phyloP scores from a whole-genome alignment of 2,329 filamentous ascomycete genomes.

The Monilinia laxa region DNA sequence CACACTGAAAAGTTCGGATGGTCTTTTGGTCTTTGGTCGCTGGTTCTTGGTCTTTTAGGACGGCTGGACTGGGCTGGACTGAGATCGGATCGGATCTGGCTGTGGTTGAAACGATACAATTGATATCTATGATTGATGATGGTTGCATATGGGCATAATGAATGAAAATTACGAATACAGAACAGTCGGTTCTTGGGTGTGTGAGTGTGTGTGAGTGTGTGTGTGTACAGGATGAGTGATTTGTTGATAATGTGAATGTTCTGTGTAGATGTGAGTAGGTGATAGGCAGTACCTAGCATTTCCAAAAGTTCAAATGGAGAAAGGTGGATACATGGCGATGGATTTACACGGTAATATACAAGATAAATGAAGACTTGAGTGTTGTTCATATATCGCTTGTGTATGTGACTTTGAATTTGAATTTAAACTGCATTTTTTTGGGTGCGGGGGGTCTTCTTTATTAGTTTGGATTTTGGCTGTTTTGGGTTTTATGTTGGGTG shows the following conservation, averaged over 20 bases:
- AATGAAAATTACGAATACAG: slow-evolving; percentile 18
- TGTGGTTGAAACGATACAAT: slow-evolving; percentile 9
- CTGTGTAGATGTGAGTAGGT: no score
- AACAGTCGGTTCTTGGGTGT: background rate
- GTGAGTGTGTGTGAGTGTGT: background rate
- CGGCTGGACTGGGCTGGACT: slow-evolving; percentile 10
- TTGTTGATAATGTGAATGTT: background rate
- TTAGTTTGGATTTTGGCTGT: no score
- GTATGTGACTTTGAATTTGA: no score
- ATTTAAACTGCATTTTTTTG: no score
- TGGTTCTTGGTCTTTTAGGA: slow-evolving; percentile 19
- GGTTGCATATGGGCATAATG: slow-evolving; percentile 20
- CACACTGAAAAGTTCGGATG: slow-evolving; percentile 20
- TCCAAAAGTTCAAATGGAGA: no score
- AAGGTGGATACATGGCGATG: no score
- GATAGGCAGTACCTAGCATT: no score
- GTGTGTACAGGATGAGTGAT: background rate
- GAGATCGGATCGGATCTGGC: slow-evolving; percentile 9
- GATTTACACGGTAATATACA: no score
- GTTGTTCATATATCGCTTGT: no score
- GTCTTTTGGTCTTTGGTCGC: slow-evolving; percentile 19
- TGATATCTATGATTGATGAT: slow-evolving; percentile 21
- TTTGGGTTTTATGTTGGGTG: no score
- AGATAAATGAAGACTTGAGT: no score
- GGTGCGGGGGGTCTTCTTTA: no score